Percentiles rank a stretch among this genome's conserved stretches.
Conservation (phyloP, 2,329 filamentous ascomycete genomes). For the Phaeosphaeriaceae sp. region DNA sequence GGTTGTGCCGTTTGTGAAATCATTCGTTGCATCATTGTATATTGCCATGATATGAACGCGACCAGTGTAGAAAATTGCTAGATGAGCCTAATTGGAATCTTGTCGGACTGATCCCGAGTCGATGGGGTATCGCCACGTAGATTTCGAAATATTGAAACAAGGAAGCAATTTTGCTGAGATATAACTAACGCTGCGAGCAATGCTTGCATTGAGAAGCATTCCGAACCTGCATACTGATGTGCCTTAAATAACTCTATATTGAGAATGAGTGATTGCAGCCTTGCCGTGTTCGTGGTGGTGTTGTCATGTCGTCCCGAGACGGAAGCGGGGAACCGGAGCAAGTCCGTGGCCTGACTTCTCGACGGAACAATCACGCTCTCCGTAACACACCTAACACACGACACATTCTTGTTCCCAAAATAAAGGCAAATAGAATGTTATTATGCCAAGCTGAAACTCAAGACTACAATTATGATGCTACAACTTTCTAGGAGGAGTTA, state of each 20-base stretch:
- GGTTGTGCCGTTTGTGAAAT: neutral
- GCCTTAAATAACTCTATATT: neutral
- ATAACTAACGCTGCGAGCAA: neutral
- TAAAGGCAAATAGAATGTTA: too few species aligned
- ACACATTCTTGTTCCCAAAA: too few species aligned
- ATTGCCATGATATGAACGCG: neutral
- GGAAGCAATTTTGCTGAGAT: too few species aligned
- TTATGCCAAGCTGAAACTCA: too few species aligned
- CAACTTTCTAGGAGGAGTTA: constrained; percentile 31
- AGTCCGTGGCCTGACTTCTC: neutral
- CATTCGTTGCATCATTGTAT: neutral
- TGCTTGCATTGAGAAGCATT: neutral
- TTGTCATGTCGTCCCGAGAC: constrained; percentile 1
- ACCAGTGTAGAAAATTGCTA: too few species aligned
- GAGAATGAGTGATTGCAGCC: neutral
- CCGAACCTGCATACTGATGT: neutral
- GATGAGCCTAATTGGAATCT: too few species aligned
- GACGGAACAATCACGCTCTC: neutral
- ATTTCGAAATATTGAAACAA: too few species aligned
- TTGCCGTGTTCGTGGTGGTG: neutral
- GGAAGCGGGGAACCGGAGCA: constrained; percentile 2
- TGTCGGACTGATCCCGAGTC: neutral
- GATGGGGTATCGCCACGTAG: too few species aligned
- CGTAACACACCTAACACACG: too few species aligned
- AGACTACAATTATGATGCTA: too few species aligned